phyloP scores from a whole-genome alignment of 768 basidiomycete species.

The Saitozyma podzolica region DNA sequence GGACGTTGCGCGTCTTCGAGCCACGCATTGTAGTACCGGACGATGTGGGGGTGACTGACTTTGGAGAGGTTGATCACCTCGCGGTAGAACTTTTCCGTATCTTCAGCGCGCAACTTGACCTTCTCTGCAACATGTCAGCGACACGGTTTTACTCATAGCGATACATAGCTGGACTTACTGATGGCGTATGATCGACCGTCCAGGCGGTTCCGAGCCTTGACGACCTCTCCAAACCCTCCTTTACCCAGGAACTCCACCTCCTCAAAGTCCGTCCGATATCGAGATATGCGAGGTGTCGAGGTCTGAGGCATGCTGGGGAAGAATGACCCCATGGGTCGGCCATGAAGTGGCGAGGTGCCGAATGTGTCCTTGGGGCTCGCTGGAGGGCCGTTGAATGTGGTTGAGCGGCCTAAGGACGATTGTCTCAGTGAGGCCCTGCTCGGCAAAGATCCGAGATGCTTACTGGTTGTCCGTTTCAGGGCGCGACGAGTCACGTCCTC shows the following conservation, averaged over 20 bases:
- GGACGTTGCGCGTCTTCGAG: conserved; percentile 33
- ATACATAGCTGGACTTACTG: conserved; percentile 10
- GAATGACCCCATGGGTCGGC: conserved; percentile 6
- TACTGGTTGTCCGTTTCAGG: background rate
- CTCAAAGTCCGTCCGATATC: conserved; percentile 94
- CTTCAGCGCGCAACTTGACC: conserved; percentile 71
- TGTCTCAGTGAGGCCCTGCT: background rate
- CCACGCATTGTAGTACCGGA: conserved; percentile 67
- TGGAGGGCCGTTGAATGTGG: background rate
- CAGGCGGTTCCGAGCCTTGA: conserved; percentile 86
- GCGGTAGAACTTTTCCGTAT: conserved; percentile 85
- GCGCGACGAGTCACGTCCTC: conserved; percentile 18
- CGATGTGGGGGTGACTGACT: conserved; percentile 84
- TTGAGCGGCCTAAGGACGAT: background rate
- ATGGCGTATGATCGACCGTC: conserved; percentile 62
- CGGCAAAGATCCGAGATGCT: background rate
- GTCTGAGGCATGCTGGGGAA: conserved; percentile 16
- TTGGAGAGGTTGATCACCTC: conserved; percentile 87
- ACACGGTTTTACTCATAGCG: conserved; percentile 3
- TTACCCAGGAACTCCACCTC: conserved; percentile 84
- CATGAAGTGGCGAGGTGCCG: conserved; percentile 16
- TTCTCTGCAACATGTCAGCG: conserved; percentile 58
- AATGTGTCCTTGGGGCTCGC: conserved; percentile 9
- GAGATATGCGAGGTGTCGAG: conserved; percentile 60
- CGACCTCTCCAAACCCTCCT: conserved; percentile 89